phyloP scores from a whole-genome alignment of 805 yeast genomes.

The Ogataea trehalophila region DNA sequence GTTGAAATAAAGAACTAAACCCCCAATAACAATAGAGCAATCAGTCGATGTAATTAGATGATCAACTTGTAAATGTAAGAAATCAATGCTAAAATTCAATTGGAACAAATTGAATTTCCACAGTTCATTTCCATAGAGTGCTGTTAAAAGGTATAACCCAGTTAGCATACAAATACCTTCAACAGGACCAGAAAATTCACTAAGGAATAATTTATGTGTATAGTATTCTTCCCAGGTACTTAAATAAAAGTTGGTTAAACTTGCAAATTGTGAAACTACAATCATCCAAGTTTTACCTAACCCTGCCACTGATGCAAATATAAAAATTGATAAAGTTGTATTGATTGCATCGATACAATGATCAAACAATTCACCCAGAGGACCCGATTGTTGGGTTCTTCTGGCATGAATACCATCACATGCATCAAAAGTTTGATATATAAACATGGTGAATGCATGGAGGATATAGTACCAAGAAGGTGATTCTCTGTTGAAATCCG shows the following conservation, averaged over 20 bases:
- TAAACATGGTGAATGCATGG: constrained; percentile 77
- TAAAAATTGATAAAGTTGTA: constrained; percentile 71
- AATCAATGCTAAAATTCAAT: constrained; percentile 33
- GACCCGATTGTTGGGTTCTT: constrained; percentile 91
- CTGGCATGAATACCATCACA: constrained; percentile 96
- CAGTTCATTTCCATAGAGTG: constrained; percentile 58
- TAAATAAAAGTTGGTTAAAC: constrained; percentile 75
- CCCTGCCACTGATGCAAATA: constrained; percentile 73
- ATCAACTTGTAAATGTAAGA: constrained; percentile 18
- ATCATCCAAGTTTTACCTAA: constrained; percentile 65
- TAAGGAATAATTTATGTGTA: constrained; percentile 74
- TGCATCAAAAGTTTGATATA: constrained; percentile 94
- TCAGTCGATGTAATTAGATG: constrained; percentile 37
- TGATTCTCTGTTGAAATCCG: constrained; percentile 49
- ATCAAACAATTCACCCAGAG: constrained; percentile 90
- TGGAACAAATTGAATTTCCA: constrained; percentile 48
- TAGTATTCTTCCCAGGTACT: constrained; percentile 97
- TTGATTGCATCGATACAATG: constrained; percentile 69
- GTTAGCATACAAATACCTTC: constrained; percentile 78
- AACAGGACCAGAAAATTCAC: constrained; percentile 88
- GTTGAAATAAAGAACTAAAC: constrained; percentile 55
- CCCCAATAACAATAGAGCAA: constrained; percentile 47
- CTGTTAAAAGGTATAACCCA: constrained; percentile 54
- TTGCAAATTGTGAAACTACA: constrained; percentile 63
- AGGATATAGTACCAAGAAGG: constrained; percentile 77